Evolutionary conservation across 2,329 filamentous ascomycete species (phyloP), one percentile per base, ranked within the genome.

Genomic region (Colletotrichum scovillei): DNA sequence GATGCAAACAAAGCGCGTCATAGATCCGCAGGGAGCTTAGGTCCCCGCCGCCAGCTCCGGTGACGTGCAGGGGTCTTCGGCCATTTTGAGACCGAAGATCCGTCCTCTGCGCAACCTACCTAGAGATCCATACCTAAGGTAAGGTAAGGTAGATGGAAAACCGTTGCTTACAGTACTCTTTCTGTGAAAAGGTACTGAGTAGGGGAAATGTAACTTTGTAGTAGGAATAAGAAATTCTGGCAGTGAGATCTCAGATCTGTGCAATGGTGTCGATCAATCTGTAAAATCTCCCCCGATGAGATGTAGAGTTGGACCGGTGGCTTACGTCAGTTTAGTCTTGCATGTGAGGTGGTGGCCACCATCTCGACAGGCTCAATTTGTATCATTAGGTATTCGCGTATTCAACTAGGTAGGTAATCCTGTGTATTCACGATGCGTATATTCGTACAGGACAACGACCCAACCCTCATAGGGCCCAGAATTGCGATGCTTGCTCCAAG

Each of bases 1-100:
- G 26, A 42, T 69, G 32, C 59, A 73, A 65, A 73, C 66, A 60
- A 42, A 60, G 67, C 70, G 67, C 70, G 70, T 73, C 70, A 73
- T 73, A 70, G 66, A 70, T 60, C 42, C 56, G 59, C 62, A 67
- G 42, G 53, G 46, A 69, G 66, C 66, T 65, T 24, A 56, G 59
- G n/a, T 46, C 49, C 26, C 35, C 19, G 30, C 35, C n/a, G 53
- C 59, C 30, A 9, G 32, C 5, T 49, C 52, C 24, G 53, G 53
- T 42, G 24, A 19, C 12, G 42, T 57, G 69, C 64, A 65, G 59
- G 60, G 70, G 32, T 56, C 70, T 26, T 69, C 26, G 70, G 70
- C 59, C 58, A 42, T 32, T 63, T 52, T 46, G 16, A 60, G 59
- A 56, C 70, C 66, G 42, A 73, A 9, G 26, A 28, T 24, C 63